These are phyloP conservation scores for Passiflora organensis DNA, from an alignment of 345 rosid species.

Conservation along the genomic window DNA sequence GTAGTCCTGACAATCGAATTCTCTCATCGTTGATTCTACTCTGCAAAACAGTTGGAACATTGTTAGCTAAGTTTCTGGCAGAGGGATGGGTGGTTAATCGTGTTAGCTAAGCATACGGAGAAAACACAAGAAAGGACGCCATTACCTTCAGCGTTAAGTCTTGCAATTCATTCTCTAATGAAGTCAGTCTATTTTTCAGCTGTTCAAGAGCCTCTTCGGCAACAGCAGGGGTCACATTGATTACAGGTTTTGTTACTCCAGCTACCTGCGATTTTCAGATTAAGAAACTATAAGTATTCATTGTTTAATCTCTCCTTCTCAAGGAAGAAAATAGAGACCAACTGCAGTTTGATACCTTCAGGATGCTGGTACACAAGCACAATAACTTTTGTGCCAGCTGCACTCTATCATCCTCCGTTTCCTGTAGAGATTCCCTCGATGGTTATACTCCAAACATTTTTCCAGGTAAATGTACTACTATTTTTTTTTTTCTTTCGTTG, in stretches of 20 bases:
- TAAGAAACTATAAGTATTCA: neutral
- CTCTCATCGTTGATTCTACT: constrained; percentile 42
- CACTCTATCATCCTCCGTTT: constrained; percentile 61
- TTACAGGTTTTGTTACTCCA: constrained; percentile 45
- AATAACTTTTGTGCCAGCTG: constrained; percentile 63
- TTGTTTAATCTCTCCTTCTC: neutral
- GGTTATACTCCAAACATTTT: constrained; percentile 3
- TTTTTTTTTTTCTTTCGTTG: neutral
- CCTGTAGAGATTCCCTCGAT: constrained; percentile 31
- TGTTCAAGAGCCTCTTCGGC: constrained; percentile 84
- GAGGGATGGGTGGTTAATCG: too few species aligned
- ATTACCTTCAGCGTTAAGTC: constrained; percentile 54
- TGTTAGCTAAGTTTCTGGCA: constrained; percentile 4
- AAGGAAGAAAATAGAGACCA: neutral
- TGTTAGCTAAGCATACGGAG: too few species aligned
- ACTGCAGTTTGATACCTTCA: constrained; percentile 45
- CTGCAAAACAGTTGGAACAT: constrained; percentile 27
- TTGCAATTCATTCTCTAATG: constrained; percentile 61
- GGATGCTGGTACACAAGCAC: constrained; percentile 57
- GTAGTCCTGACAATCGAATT: constrained; percentile 43
- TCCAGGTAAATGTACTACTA: neutral
- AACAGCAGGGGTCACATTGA: constrained; percentile 51
- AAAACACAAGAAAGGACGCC: too few species aligned
- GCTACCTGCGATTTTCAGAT: constrained; percentile 42
- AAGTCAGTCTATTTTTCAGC: constrained; percentile 48